A percentile compares a stretch with the other conserved stretches of the same genome.
phyloP scores from a whole-genome alignment of 2,329 filamentous ascomycete species.

The Cytospora schulzeri region DNA sequence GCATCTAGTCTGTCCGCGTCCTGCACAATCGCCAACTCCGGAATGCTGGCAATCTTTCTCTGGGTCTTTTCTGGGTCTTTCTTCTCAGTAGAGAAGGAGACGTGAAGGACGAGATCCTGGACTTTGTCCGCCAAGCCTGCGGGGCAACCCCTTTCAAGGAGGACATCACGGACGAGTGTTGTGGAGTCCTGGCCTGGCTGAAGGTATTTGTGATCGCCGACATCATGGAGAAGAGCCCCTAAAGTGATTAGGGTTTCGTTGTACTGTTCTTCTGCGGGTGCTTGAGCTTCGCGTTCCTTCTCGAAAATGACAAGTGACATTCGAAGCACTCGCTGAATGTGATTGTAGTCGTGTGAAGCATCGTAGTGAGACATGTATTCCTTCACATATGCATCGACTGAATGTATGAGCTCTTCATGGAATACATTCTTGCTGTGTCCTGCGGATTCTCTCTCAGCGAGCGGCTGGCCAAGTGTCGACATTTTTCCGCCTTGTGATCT shows the following conservation, averaged over 20 bases:
- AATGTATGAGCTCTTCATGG: conserved; percentile 45
- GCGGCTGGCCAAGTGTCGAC: not conserved
- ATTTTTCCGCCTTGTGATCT: not conserved
- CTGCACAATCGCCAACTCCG: conserved; percentile 83
- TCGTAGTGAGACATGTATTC: conserved; percentile 79
- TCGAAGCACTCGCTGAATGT: conserved; percentile 76
- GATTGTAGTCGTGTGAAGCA: conserved; percentile 83
- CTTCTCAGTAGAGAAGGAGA: conserved; percentile 79
- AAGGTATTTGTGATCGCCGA: conserved; percentile 84
- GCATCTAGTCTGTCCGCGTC: conserved; percentile 91
- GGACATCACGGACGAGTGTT: conserved; percentile 57
- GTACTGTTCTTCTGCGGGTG: conserved; percentile 31
- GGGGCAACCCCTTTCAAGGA: conserved; percentile 61
- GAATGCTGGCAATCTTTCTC: conserved; percentile 62
- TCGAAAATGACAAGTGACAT: conserved; percentile 68
- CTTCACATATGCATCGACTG: conserved; percentile 64
- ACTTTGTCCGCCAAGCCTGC: conserved; percentile 64
- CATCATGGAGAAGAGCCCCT: conserved; percentile 79
- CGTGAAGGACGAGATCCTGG: conserved; percentile 72
- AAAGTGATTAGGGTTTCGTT: conserved; percentile 65
- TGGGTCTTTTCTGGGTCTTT: conserved; percentile 62
- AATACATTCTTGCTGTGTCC: not conserved
- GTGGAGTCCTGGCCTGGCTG: conserved; percentile 57
- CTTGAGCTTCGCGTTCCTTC: conserved; percentile 41
- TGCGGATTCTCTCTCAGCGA: not conserved